Conservation (phyloP, 2,329 filamentous ascomycete genomes). For the Cladosporium halotolerans region DNA sequence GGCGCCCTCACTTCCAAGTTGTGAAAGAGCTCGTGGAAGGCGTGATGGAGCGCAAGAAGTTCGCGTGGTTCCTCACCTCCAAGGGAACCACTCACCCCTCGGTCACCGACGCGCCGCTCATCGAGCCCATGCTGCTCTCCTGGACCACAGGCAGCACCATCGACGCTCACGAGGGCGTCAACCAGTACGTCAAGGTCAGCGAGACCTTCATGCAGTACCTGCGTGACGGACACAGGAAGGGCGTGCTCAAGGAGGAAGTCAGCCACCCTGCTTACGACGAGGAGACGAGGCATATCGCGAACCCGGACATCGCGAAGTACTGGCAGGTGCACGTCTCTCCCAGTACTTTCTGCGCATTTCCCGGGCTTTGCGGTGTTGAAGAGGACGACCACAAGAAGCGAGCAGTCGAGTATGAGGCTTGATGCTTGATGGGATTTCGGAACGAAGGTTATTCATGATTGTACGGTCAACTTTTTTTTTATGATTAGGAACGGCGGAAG, state of each 20-base stretch:
- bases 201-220: constrained; percentile 52
- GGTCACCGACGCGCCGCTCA: constrained; percentile 60
- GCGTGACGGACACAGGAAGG: constrained; percentile 36
- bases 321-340: constrained; percentile 43
- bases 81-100: constrained; percentile 49
- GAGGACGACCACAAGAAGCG: constrained; percentile 5
- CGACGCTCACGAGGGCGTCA: constrained; percentile 50
- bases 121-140: constrained; percentile 55
- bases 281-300: constrained; percentile 20
- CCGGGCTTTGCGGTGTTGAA: constrained; percentile 18
- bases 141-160: constrained; percentile 57
- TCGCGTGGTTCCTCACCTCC: constrained; percentile 40
- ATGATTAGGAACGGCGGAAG: neutral
- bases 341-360: constrained; percentile 16
- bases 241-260: constrained; percentile 46
- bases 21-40: constrained; percentile 51
- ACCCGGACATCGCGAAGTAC: constrained; percentile 27
- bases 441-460: neutral
- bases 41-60: constrained; percentile 37
- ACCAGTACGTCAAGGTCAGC: constrained; percentile 55
- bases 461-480: neutral
- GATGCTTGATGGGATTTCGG: neutral
- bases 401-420: neutral
- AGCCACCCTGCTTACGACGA: constrained; percentile 35
- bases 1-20: constrained; percentile 58